Evolutionary conservation across 2,329 filamentous ascomycete genomes (phyloP).

Genomic region (Tolypocladium amazonense): DNA sequence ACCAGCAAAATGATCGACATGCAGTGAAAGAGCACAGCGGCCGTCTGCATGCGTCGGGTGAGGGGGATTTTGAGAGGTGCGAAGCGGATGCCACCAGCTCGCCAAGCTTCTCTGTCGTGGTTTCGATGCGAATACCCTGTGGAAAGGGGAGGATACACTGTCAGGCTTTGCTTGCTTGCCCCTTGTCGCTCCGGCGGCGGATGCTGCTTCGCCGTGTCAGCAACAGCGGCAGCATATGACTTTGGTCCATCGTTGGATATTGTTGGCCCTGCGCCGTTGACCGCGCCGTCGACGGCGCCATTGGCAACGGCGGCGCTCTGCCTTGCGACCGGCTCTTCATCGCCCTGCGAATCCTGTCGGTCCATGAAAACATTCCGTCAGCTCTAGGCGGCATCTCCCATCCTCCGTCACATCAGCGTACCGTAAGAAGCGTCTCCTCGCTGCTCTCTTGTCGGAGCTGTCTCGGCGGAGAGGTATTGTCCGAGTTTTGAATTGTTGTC

Average conservation of each 20-base stretch:
- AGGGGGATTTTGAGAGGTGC: slow-evolving; percentile 70
- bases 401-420: not conserved
- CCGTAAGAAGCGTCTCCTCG: not conserved
- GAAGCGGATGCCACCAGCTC: slow-evolving; percentile 58
- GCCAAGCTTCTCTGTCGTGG: slow-evolving; percentile 21
- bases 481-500: slow-evolving; percentile 9
- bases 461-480: slow-evolving; percentile 3
- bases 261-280: not conserved
- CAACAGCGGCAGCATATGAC: slow-evolving; percentile 11
- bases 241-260: not conserved
- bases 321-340: not conserved
- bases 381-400: not conserved
- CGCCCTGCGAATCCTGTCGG: not conserved
- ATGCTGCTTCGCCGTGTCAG: slow-evolving; percentile 4
- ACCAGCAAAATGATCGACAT: slow-evolving; percentile 60
- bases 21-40: slow-evolving; percentile 66
- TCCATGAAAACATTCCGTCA: not conserved
- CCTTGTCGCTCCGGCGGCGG: not conserved
- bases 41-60: slow-evolving; percentile 62
- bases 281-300: not conserved
- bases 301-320: not conserved
- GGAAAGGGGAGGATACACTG: slow-evolving; percentile 17
- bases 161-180: slow-evolving; percentile 2
- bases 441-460: slow-evolving; percentile 3
- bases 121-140: slow-evolving; percentile 6